Evolutionary conservation across 2,329 filamentous ascomycete genomes (phyloP).

Genomic region (Aspergillus piperis): DNA sequence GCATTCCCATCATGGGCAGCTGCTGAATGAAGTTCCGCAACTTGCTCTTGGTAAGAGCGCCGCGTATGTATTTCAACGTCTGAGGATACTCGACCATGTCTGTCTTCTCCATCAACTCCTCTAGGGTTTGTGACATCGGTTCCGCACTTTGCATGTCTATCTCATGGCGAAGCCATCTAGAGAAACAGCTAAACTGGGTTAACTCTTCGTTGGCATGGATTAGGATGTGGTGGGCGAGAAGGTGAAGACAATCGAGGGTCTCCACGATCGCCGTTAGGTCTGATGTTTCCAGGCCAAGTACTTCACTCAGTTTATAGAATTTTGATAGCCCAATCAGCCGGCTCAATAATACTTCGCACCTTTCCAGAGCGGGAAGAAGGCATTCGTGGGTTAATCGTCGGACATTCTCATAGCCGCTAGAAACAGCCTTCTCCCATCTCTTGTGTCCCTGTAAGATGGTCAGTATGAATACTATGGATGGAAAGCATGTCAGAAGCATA

Average conservation of each 20-base stretch:
- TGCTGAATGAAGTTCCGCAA: slow-evolving; percentile 60
- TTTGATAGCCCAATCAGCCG: slow-evolving; percentile 80
- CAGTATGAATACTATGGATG: slow-evolving; percentile 5
- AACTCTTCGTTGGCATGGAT: slow-evolving; percentile 73
- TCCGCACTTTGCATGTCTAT: slow-evolving; percentile 75
- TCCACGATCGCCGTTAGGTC: slow-evolving; percentile 66
- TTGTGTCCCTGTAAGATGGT: slow-evolving; percentile 70
- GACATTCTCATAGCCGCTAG: slow-evolving; percentile 74
- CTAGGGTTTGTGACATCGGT: slow-evolving; percentile 56
- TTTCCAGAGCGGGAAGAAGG: slow-evolving; percentile 82
- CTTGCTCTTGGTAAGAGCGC: slow-evolving; percentile 66
- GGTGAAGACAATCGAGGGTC: slow-evolving; percentile 70
- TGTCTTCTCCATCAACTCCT: slow-evolving; percentile 77
- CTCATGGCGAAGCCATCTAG: slow-evolving; percentile 78
- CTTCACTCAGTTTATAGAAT: slow-evolving; percentile 68
- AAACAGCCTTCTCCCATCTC: slow-evolving; percentile 88
- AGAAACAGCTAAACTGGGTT: slow-evolving; percentile 75
- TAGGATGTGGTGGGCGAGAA: slow-evolving; percentile 74
- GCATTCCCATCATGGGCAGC: slow-evolving; percentile 36
- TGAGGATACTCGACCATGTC: slow-evolving; percentile 71
- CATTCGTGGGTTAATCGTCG: slow-evolving; percentile 81
- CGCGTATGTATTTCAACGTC: slow-evolving; percentile 75
- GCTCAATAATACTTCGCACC: slow-evolving; percentile 77
- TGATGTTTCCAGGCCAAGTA: slow-evolving; percentile 65
- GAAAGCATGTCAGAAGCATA: slow-evolving; percentile 45